Percentiles rank a stretch among this genome's conserved stretches.
These are phyloP conservation scores for Coemansia sp. DNA, from an alignment of 192 early-diverging fungal genomes.

Conservation along the genomic window DNA sequence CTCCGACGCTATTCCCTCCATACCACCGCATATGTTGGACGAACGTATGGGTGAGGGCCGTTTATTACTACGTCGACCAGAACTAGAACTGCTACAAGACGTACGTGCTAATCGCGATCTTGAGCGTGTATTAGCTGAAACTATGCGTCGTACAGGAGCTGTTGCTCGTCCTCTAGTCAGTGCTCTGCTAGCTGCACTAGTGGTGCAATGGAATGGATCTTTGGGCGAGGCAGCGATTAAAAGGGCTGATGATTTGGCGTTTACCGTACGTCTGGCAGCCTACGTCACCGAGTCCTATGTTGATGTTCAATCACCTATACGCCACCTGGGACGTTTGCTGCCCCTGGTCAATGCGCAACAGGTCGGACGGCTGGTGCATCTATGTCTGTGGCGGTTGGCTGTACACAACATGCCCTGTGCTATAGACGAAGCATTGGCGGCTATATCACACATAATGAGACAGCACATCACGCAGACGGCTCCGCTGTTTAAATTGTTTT, in stretches of 20 bases:
- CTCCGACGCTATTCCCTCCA: constrained; percentile 26
- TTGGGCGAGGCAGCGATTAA: constrained; percentile 24
- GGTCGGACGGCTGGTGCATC: constrained; percentile 32
- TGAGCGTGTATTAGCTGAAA: constrained; percentile 12
- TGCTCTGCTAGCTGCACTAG: constrained; percentile 27
- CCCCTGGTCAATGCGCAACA: constrained; percentile 20
- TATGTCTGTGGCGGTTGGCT: constrained; percentile 41
- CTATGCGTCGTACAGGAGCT: constrained; percentile 8
- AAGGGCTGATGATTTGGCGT: constrained; percentile 23
- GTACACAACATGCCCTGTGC: constrained; percentile 37
- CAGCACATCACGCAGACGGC: constrained; percentile 25
- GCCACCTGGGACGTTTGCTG: too few relatives aligned
- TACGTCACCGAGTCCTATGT: constrained; percentile 10
- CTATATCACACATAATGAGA: constrained; percentile 34
- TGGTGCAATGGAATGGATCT: constrained; percentile 43
- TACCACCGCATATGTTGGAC: constrained; percentile 31
- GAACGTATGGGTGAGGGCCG: constrained; percentile 15
- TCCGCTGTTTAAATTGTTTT: constrained; percentile 18
- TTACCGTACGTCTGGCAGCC: constrained; percentile 22
- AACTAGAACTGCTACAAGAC: constrained; percentile 46
- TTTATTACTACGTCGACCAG: constrained; percentile 20
- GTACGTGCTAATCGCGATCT: constrained; percentile 25
- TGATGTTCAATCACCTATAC: too few relatives aligned
- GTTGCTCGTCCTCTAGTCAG: constrained; percentile 18
- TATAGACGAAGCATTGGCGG: constrained; percentile 23